Evolutionary conservation across 202 grass and related monocot species (phyloP).

Genomic region (Dendrocalamus latiflorus): DNA sequence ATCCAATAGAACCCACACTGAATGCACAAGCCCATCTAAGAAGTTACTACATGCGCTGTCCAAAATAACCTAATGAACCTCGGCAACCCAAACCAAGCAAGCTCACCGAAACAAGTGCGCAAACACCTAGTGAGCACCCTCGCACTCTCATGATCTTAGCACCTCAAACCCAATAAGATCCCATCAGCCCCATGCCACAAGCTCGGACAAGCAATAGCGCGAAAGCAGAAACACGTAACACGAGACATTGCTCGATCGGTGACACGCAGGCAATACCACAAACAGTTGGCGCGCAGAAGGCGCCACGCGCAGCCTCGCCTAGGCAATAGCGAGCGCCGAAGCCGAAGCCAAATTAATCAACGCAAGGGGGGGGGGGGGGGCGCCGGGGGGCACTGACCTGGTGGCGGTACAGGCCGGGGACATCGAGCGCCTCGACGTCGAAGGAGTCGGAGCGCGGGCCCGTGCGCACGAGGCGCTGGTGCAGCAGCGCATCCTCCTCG

Average conservation of each 20-base stretch:
- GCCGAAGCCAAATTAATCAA: too few species aligned
- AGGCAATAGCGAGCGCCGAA: too few species aligned
- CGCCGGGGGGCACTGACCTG: slow-evolving; percentile 20
- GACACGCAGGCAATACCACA: background rate
- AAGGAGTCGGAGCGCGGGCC: slow-evolving; percentile 82
- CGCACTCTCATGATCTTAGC: background rate
- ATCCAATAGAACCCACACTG: background rate
- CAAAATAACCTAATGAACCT: background rate
- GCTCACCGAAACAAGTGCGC: background rate
- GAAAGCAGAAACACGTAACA: background rate
- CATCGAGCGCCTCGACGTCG: slow-evolving; percentile 89
- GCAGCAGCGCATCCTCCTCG: slow-evolving; percentile 53
- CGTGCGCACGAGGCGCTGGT: slow-evolving; percentile 72
- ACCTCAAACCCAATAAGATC: background rate
- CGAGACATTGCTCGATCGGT: slow-evolving; percentile 5
- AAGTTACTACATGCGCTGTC: background rate
- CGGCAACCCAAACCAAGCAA: background rate
- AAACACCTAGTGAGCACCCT: slow-evolving; percentile 10
- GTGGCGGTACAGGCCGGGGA: slow-evolving; percentile 55
- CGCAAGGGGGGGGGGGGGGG: too few species aligned
- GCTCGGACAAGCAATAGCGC: background rate
- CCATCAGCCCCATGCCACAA: background rate
- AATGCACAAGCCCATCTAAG: background rate
- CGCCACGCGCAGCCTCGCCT: background rate
- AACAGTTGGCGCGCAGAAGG: background rate